Evolutionary conservation across 2,329 filamentous ascomycete species (phyloP), one percentile per base, ranked within the genome.

Genomic region (Talaromyces islandicus): DNA sequence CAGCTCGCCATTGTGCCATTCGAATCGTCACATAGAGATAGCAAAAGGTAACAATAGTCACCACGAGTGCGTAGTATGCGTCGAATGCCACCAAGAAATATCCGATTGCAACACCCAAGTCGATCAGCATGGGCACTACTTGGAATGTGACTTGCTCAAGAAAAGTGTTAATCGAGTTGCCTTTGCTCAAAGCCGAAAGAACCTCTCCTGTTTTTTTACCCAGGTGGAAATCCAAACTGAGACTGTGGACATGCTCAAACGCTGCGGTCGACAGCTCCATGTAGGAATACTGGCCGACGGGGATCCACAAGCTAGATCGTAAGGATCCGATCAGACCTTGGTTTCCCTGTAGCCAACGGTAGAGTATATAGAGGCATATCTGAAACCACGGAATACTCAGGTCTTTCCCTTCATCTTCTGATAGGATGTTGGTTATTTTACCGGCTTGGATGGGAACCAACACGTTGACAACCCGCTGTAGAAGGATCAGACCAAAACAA

Each of bases 171-270:
- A 99, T 96, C 3, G 93, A 90, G 62, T 89, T 92, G 52, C 94
- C 94, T 74, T 99, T 99, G 78, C 94, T 96, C 65, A 99, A 82
- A 0, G 94, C 94, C 14, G 93, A 97, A 17, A 97, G 80, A 10
- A 99, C 92, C 75, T 99, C 94, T 64, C 94, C 94, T 0, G 94
- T 99, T 70, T 93, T 91, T 77, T 99, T 99, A 57, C 91, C 92
- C 3, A 97, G 84, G 71, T 99, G 94, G 70, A 99, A 99, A 73
- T 97, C 94, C 65, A 97, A 83, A 73, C 92, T 97, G 35, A 99
- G 85, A 56, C 89, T 88, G 75, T 99, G 94, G 24, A 99, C 94
- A 73, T 99, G 94, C 77, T 97, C 93, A 71, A 99, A 99, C 11
- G 93, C 91, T 17, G 94, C 92, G 1, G 94, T 94, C 6, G 92